Percentiles rank a stretch among this genome's conserved stretches.
Evolutionary conservation across 495 filamentous ascomycete genomes (phyloP).

Genomic region (Rhypophila decipiens): DNA sequence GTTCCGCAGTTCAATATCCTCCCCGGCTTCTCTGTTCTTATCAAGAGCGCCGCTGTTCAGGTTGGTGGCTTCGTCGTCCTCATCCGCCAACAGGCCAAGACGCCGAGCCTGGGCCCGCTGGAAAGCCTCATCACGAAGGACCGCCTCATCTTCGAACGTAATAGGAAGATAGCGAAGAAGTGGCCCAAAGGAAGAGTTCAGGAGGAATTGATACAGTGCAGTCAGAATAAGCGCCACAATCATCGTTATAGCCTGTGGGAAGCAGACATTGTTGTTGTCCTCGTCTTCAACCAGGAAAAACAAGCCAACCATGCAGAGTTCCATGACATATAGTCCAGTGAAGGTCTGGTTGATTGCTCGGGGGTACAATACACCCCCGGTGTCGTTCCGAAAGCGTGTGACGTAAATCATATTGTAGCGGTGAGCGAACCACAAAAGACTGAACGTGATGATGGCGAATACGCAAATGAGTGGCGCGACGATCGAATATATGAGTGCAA

Average conservation of each 20-base stretch:
- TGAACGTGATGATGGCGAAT: conserved; percentile 92
- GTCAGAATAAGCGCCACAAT: conserved; percentile 66
- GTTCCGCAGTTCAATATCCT: conserved; percentile 57
- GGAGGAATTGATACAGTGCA: conserved; percentile 68
- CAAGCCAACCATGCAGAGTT: conserved; percentile 80
- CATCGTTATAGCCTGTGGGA: conserved; percentile 87
- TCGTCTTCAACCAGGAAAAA: conserved; percentile 78
- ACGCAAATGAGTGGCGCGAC: conserved; percentile 86
- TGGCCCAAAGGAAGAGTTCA: conserved; percentile 82
- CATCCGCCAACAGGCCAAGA: conserved; percentile 46
- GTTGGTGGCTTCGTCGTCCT: conserved; percentile 31
- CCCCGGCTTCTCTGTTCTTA: background rate
- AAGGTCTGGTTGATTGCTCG: conserved; percentile 94
- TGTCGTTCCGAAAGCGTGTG: conserved; percentile 83
- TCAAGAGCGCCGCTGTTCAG: conserved; percentile 6
- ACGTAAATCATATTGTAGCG: conserved; percentile 97
- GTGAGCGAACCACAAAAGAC: conserved; percentile 91
- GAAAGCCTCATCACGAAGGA: conserved; percentile 82
- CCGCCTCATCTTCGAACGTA: conserved; percentile 91
- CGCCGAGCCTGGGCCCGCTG: conserved; percentile 65
- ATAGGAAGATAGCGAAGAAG: conserved; percentile 87
- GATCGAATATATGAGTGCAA: conserved; percentile 86
- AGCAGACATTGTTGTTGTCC: conserved; percentile 52
- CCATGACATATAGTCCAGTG: conserved; percentile 91
- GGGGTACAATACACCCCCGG: conserved; percentile 88